Conservation (phyloP, 2,329 filamentous ascomycete genomes). For the Hirsutella minnesotensis region DNA sequence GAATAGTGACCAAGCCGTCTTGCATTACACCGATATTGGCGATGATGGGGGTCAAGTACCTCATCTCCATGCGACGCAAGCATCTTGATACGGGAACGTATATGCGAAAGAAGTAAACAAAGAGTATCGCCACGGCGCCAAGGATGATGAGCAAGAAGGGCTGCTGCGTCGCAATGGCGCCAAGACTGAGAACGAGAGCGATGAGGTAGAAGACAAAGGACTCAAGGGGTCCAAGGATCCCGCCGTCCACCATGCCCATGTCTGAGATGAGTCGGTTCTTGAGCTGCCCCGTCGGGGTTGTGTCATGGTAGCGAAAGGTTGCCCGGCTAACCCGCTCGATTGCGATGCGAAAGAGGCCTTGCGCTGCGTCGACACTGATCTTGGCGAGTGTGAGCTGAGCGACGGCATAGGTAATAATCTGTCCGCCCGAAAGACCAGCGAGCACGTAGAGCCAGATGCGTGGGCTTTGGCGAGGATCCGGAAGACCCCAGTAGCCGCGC, state of each 20-base stretch:
- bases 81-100: slow-evolving; percentile 79
- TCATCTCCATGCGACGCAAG: slow-evolving; percentile 75
- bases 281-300: slow-evolving; percentile 75
- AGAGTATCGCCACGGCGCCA: slow-evolving; percentile 51
- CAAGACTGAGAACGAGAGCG: slow-evolving; percentile 58
- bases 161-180: slow-evolving; percentile 70
- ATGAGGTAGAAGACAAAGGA: slow-evolving; percentile 58
- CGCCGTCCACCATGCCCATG: slow-evolving; percentile 79
- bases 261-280: slow-evolving; percentile 91
- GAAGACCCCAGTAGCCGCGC: slow-evolving; percentile 25
- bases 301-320: slow-evolving; percentile 83
- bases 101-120: slow-evolving; percentile 60
- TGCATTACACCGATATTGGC: slow-evolving; percentile 85
- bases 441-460: slow-evolving; percentile 65
- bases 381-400: slow-evolving; percentile 58
- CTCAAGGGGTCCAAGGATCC: slow-evolving; percentile 66
- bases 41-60: slow-evolving; percentile 77
- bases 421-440: slow-evolving; percentile 48
- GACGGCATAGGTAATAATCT: slow-evolving; percentile 46
- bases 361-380: slow-evolving; percentile 72
- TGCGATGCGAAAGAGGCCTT: slow-evolving; percentile 60
- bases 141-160: slow-evolving; percentile 67
- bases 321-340: slow-evolving; percentile 65
- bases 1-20: slow-evolving; percentile 75
- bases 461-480: slow-evolving; percentile 55